A percentile compares a stretch with the other conserved stretches of the same genome.
phyloP scores from a whole-genome alignment of 192 early-diverging fungal species.

The Allomyces macrogynus region DNA sequence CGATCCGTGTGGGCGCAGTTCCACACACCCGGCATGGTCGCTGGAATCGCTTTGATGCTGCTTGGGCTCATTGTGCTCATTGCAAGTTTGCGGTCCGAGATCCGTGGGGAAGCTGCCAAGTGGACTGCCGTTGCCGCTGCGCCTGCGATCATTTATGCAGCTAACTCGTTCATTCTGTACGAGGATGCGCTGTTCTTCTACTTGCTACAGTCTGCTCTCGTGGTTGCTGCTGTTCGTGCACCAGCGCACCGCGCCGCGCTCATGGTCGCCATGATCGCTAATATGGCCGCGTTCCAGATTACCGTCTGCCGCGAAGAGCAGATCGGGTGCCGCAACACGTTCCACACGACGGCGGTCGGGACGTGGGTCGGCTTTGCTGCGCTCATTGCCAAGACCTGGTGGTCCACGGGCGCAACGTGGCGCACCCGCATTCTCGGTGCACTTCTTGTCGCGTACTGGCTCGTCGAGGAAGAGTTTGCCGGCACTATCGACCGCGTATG shows the following conservation, averaged over 20 bases:
- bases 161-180: constrained; percentile 77
- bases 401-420: too few species aligned
- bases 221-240: constrained; percentile 16
- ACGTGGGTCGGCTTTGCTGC: too few species aligned
- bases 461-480: not conserved
- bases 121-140: constrained; percentile 22
- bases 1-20: constrained; percentile 86
- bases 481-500: too few species aligned
- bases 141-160: constrained; percentile 47
- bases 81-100: too few species aligned
- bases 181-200: constrained; percentile 58
- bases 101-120: too few species aligned
- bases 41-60: constrained; percentile 34
- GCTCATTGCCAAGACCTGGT: too few species aligned
- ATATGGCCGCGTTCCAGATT: constrained; percentile 8
- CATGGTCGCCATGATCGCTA: too few species aligned
- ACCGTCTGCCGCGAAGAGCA: constrained; percentile 85
- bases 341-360: not conserved
- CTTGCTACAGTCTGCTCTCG: constrained; percentile 42
- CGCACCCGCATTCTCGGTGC: too few species aligned
- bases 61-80: constrained; percentile 40
- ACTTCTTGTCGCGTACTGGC: not conserved
- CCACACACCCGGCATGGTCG: constrained; percentile 17
- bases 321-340: constrained; percentile 26
- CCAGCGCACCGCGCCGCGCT: not conserved